Conservation (phyloP, 495 filamentous ascomycete genomes). For the Neurospora tetraspora region DNA sequence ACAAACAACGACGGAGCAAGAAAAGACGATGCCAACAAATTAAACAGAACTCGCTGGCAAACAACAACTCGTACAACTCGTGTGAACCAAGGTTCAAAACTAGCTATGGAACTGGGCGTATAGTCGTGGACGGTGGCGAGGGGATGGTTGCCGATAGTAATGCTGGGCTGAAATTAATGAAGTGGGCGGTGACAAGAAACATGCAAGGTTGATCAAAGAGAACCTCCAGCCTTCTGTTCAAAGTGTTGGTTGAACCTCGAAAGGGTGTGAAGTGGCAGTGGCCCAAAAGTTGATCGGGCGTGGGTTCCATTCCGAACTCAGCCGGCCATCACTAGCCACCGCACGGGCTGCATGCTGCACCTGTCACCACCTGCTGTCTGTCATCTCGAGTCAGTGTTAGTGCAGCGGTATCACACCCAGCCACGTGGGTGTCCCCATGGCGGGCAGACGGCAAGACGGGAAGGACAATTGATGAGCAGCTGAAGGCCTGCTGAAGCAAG, state of each 20-base stretch:
- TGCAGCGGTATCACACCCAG: not conserved
- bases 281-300: not conserved
- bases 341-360: not conserved
- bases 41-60: not conserved
- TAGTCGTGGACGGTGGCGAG: not conserved
- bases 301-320: not conserved
- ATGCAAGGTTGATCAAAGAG: not conserved
- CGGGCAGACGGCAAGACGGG: not conserved
- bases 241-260: not conserved
- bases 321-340: not conserved
- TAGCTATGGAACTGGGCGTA: not conserved
- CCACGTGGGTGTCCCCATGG: not conserved
- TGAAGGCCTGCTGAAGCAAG: no score
- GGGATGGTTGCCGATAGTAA: not conserved
- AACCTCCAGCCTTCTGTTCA: not conserved
- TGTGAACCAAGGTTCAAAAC: not conserved
- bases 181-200: not conserved
- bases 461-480: not conserved
- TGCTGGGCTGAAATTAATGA: not conserved
- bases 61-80: not conserved
- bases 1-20: not conserved
- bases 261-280: not conserved
- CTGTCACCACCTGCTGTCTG: not conserved
- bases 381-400: not conserved
- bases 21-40: not conserved